Evolutionary conservation across 139 green algal species (phyloP).

Genomic region (Coelastrella sp.): DNA sequence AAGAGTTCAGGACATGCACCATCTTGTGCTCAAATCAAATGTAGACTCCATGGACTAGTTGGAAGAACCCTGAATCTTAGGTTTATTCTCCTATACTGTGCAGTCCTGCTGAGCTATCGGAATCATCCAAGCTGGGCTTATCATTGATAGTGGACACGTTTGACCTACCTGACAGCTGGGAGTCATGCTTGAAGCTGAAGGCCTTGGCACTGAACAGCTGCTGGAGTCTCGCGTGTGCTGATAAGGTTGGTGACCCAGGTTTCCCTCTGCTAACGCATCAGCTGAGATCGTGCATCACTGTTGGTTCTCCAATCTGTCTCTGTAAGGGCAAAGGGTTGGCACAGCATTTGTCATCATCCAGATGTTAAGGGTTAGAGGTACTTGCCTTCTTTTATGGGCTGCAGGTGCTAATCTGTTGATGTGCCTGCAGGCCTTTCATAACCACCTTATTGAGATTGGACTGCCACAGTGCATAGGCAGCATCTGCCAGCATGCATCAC

Average conservation of each 20-base stretch:
- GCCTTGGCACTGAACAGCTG: constrained; percentile 24
- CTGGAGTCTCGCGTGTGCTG: constrained; percentile 17
- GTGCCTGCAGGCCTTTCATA: not conserved
- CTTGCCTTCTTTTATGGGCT: not conserved
- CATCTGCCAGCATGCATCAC: constrained; percentile 4
- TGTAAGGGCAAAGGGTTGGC: no score
- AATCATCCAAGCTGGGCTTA: not conserved
- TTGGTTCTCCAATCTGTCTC: not conserved
- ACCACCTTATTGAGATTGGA: not conserved
- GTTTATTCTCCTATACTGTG: not conserved
- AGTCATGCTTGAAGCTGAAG: constrained; percentile 3
- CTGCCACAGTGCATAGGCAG: not conserved
- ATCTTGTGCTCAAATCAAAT: not conserved
- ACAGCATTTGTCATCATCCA: no score
- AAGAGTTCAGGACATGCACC: not conserved
- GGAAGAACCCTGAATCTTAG: no score
- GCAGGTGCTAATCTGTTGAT: not conserved
- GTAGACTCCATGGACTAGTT: not conserved
- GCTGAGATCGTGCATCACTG: not conserved
- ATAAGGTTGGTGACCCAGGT: not conserved
- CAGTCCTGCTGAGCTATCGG: not conserved
- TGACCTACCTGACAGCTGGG: not conserved
- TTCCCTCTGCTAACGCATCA: not conserved
- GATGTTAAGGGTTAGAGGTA: not conserved
- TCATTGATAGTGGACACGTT: not conserved